A percentile compares a stretch with the other conserved stretches of the same genome.
Conservation (phyloP, 2,329 filamentous ascomycete genomes). For the Balansia obtecta region DNA sequence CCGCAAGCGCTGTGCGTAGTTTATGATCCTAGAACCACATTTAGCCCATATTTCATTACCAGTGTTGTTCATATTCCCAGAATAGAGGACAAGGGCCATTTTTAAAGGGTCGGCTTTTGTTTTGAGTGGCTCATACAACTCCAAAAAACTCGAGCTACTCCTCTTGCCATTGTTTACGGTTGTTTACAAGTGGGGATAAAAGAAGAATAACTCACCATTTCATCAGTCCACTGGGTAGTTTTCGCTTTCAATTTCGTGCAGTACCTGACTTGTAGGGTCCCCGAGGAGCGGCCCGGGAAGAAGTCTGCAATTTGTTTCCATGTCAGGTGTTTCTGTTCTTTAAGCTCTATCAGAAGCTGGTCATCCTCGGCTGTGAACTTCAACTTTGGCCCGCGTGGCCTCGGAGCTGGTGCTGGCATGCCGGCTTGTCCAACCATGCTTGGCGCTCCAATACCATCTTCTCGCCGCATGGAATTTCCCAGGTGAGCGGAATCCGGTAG, state of each 20-base stretch:
- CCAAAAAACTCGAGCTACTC: no score
- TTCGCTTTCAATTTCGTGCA: slow-evolving; percentile 93
- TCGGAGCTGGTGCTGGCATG: slow-evolving; percentile 72
- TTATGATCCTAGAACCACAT: slow-evolving; percentile 52
- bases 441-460: slow-evolving; percentile 52
- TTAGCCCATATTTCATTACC: neutral
- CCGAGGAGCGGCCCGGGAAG: slow-evolving; percentile 81
- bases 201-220: slow-evolving; percentile 53
- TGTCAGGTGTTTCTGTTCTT: slow-evolving; percentile 87
- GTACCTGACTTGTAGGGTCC: slow-evolving; percentile 85
- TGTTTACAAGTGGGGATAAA: slow-evolving; percentile 9
- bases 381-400: slow-evolving; percentile 76
- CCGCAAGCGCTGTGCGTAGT: slow-evolving; percentile 62
- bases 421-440: slow-evolving; percentile 77
- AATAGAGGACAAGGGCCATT: no score
- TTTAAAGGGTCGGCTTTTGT: neutral
- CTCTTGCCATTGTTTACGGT: neutral
- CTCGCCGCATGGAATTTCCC: slow-evolving; percentile 53
- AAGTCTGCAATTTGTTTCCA: slow-evolving; percentile 98
- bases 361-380: slow-evolving; percentile 94
- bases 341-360: slow-evolving; percentile 73
- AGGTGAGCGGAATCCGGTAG: slow-evolving; percentile 62
- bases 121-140: neutral
- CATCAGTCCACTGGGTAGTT: slow-evolving; percentile 84
- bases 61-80: no score